A percentile compares a stretch with the other conserved stretches of the same genome.
phyloP scores from a whole-genome alignment of 164 flowering plant genomes.

The Houttuynia cordata region DNA sequence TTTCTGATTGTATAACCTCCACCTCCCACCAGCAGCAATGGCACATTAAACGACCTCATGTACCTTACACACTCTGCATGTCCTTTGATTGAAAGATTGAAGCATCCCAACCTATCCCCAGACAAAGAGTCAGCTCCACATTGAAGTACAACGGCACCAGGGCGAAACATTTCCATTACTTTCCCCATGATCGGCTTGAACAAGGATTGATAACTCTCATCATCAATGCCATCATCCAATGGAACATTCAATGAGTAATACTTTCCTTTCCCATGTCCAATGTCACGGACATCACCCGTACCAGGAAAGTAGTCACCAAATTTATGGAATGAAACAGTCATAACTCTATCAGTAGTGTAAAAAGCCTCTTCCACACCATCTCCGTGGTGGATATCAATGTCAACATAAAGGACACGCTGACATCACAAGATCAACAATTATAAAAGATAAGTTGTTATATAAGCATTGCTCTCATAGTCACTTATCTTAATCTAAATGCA shows the following conservation, averaged over 20 bases:
- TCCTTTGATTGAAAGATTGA: constrained; percentile 71
- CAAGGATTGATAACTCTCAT: constrained; percentile 40
- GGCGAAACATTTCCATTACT: constrained; percentile 64
- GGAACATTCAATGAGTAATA: constrained; percentile 56
- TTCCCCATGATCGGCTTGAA: constrained; percentile 56
- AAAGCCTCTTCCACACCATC: constrained; percentile 64
- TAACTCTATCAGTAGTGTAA: constrained; percentile 52
- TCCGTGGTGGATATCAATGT: constrained; percentile 57
- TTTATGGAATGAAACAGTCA: constrained; percentile 64
- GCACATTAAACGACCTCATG: constrained; percentile 78
- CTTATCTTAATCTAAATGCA: background rate
- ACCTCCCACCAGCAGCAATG: constrained; percentile 57
- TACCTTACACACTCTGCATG: constrained; percentile 72
- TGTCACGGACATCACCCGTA: constrained; percentile 42
- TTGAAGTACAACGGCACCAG: constrained; percentile 72
- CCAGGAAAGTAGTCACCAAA: constrained; percentile 62
- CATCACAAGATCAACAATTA: background rate
- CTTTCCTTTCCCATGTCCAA: constrained; percentile 39
- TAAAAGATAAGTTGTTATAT: background rate
- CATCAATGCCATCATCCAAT: constrained; percentile 49
- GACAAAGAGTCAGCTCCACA: constrained; percentile 76
- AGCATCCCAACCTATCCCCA: constrained; percentile 69
- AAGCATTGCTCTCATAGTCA: too few species aligned
- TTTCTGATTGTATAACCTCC: constrained; percentile 77
- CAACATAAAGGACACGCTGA: constrained; percentile 53